Evolutionary conservation across 805 yeast species (phyloP).

Genomic region (Hanseniaspora guilliermondii): DNA sequence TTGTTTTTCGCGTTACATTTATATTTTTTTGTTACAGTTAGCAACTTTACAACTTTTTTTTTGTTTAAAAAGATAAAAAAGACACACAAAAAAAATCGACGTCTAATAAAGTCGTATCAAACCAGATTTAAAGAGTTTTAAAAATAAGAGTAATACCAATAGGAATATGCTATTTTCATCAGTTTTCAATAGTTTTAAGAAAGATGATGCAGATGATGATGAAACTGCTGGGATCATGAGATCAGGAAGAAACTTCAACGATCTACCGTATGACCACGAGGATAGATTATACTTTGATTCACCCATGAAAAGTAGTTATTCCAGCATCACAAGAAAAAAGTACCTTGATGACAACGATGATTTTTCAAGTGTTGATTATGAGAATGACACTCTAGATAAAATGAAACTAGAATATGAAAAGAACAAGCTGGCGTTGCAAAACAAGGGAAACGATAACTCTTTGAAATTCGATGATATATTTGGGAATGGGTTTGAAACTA

Average conservation of each 20-base stretch:
- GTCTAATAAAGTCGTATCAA: no score
- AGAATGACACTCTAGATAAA: constrained; percentile 2
- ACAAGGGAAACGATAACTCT: neutral
- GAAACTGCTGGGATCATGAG: constrained; percentile 11
- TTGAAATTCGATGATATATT: constrained; percentile 1
- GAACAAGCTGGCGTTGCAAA: neutral
- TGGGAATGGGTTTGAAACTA: constrained; percentile 2
- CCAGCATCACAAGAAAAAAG: neutral
- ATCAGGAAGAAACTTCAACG: neutral
- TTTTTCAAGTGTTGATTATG: neutral
- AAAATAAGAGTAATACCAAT: no score
- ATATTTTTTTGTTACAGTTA: neutral
- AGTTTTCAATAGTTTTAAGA: constrained; percentile 1
- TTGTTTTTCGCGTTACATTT: neutral
- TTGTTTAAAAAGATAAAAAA: no score
- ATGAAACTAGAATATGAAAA: constrained; percentile 9
- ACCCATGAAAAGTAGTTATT: neutral
- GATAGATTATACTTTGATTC: neutral
- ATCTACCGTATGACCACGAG: neutral
- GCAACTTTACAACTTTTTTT: no score
- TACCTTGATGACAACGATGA: constrained; percentile 5
- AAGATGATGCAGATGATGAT: neutral
- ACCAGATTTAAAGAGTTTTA: no score
- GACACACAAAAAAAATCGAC: no score
- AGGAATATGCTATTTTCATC: constrained; percentile 6